Percentiles rank a stretch among this genome's conserved stretches.
Evolutionary conservation across 495 filamentous ascomycete species (phyloP).

Genomic region (Penicillium bovifimosum): DNA sequence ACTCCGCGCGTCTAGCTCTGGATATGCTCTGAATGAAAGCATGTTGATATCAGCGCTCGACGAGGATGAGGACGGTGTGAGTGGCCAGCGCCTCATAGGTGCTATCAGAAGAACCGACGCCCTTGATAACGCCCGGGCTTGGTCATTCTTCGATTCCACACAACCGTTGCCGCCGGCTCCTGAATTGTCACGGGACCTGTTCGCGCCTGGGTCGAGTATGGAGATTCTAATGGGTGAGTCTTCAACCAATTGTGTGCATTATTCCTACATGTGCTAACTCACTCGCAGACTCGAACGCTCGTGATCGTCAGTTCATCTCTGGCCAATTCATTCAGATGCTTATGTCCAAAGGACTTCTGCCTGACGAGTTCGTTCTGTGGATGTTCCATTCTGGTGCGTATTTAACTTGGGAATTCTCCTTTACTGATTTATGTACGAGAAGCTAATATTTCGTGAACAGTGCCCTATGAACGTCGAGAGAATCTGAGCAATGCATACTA

Average conservation of each 20-base stretch:
- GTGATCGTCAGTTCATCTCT: slow-evolving; percentile 61
- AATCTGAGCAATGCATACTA: slow-evolving; percentile 63
- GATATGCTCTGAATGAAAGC: slow-evolving; percentile 34
- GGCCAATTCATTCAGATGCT: slow-evolving; percentile 51
- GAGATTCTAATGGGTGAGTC: slow-evolving; percentile 35
- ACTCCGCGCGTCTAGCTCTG: neutral
- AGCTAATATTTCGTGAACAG: slow-evolving; percentile 23
- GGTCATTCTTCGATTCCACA: slow-evolving; percentile 59
- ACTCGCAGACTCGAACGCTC: slow-evolving; percentile 37
- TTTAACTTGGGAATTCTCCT: neutral
- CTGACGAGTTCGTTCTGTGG: slow-evolving; percentile 71
- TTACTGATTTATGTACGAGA: neutral
- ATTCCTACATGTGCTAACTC: slow-evolving; percentile 4
- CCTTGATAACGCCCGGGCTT: slow-evolving; percentile 51
- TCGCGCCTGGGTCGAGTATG: slow-evolving; percentile 21
- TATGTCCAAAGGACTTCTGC: slow-evolving; percentile 48
- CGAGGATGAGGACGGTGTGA: slow-evolving; percentile 48
- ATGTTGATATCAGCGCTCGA: slow-evolving; percentile 42
- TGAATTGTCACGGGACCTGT: slow-evolving; percentile 32
- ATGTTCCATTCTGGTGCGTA: slow-evolving; percentile 57
- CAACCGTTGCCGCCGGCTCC: slow-evolving; percentile 27
- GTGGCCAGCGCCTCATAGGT: slow-evolving; percentile 53
- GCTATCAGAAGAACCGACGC: slow-evolving; percentile 75
- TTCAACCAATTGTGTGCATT: neutral
- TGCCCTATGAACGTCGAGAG: slow-evolving; percentile 54